Base-by-base conservation (phyloP, 306 rosid genomes). In the Malus fusca region DNA sequence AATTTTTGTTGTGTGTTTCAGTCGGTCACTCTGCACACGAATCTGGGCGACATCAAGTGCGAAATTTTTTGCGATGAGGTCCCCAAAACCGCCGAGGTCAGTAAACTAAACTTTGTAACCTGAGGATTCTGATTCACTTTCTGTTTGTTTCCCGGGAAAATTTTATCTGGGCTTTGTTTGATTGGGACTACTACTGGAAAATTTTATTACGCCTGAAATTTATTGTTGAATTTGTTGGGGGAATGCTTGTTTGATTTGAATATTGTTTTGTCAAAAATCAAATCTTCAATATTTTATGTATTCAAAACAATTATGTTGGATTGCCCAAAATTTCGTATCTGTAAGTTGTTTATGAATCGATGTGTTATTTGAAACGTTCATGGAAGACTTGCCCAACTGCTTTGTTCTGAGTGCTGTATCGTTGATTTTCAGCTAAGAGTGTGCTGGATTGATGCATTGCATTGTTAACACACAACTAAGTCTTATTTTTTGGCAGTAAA, bases 61-160 rank as follows among this genome's bases (percentile, higher is more conserved):
- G 97, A 92, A 85, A 87, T 90, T 83, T 95, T 85, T 77, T 90
- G 98, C 80, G 97, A 95, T 65, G 97, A 92, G 82, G 97, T 95
- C 11, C 92, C 96, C 22, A 95, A 95, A 72, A 15, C 96, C 31
- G 85, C 97, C 31, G 97, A 95, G 96, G 98, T 91, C 31, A 79
- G 64, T 81, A 6, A 11, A 10, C 30, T n/a, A 11, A 11, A 10
- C 30, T 25, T 40, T 4, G 11, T 35, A 3, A 17, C 42, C 21
- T 8, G n/a, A 28, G 6, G 42, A 33, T 23, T 46, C 37, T 66
- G 22, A 5, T 43, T 67, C 64, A n/a, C 52, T 72, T 37, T 79
- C 33, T 40, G 68, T 79, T 71, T 74, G 69, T 64, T 75, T 51
- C 69, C 19, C 31, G 71, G 19, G 65, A 65, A 79, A 26, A 51